Evolutionary conservation across 148 eudicot species (phyloP), one percentile per base, ranked within the genome.

Genomic region (Polygonum maritimum): DNA sequence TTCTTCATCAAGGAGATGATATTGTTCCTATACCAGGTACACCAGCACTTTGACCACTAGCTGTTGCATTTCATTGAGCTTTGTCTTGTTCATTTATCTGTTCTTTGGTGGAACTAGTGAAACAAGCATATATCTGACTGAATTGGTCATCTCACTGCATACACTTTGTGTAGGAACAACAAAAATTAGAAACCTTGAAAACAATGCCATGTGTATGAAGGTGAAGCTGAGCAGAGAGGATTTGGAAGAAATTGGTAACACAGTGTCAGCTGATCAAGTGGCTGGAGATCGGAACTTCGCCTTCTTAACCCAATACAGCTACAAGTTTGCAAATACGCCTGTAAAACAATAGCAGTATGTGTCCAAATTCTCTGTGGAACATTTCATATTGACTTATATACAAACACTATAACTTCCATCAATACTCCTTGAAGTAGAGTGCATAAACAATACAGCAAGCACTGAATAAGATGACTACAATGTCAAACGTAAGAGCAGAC

Each of bases 401-500:
- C 52, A 48, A 14, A 48, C 26, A 7, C 62, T 7, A 7, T 9
- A 44, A 44, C 0, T 44, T 44, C 9, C 47, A 51, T 65, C 71
- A 65, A 6, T 65, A 65, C 36, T 90, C 96, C 80, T 93, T 93
- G 82, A 93, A 93, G 79, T 82, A 81, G 31, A 85, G 22, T 10
- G 83, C 92, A 75, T 89, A 93, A 65, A 85, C 45, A 58, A 93
- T 89, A 57, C 92, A 90, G 69, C 92, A 79, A 44, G 91, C 51
- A 0, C 90, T 75, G 77, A 93, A 88, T 21, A 93, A 0, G 71
- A 93, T 76, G 35, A 82, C 69, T 13, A 91, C 18, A 75, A 89
- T 55, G 87, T 91, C 96, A 45, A 93, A 89, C 11, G 92, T 84
- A 18, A 93, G 92, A 71, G 98, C 98, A 26, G 86, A 72, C 82